Base-by-base conservation (phyloP, 352 stramenopile genomes). In the Pythium dissotocum region DNA sequence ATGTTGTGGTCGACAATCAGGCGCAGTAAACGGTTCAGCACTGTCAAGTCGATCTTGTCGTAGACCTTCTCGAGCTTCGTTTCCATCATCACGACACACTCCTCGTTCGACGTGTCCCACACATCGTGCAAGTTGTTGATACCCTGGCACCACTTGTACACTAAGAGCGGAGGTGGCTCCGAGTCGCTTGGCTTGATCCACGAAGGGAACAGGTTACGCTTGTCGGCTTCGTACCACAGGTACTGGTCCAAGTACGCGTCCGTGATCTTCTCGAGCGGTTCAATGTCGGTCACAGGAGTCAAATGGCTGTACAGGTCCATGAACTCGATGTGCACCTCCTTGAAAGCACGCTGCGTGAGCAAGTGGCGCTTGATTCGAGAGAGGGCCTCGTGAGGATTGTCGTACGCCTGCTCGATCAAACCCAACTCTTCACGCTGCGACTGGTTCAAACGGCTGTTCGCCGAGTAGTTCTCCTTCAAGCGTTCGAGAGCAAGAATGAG, bases 1-100 rank as follows among this genome's bases (percentile, higher is more conserved):
- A 99, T 99, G 76, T 99, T 99, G 82, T 99, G 98, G 81, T 99
- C 98, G 49, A 99, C 87, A 80, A 99, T 99, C 54, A 99, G 82
- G 10, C 98, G 91, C 63, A 99, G 77, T 30, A 99, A 83, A 28
- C 98, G 85, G 78, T 99, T 99, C 56, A 99, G 72, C 51, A 99
- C 76, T 32, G 97, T 99, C 67, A 99, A 77, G 72, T 99, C 98
- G 71, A 99, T 99, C 86, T 99, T 99, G 67, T 99, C 98, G 76
- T 99, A 99, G 70, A 99, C 97, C 73, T 99, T 99, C 68, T 99
- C 98, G 40, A 99, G 96, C 69, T 98, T 98, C 28, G 96, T 96
- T 79, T 99, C 95, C 58, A 99, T 82, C 88, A 99, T 97, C 14
- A 99, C 98, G 38, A 99, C 94, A 66, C 97, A 99, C 71, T 99